Conservation (phyloP, 805 yeast species). For the Yarrowia osloensis region DNA sequence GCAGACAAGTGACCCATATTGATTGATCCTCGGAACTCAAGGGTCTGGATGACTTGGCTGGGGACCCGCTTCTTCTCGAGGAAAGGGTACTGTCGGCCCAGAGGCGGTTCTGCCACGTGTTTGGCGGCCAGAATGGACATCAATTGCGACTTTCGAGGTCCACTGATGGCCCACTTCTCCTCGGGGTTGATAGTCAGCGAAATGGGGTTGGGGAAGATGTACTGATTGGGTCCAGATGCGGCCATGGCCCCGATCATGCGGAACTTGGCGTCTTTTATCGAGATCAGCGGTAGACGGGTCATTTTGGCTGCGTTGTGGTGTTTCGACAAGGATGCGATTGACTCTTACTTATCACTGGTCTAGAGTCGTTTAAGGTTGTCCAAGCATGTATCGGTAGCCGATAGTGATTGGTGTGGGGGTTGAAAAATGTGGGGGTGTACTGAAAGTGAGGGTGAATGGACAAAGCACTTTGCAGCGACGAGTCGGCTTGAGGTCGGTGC, state of each 20-base stretch:
- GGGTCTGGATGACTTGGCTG: slow-evolving; percentile 47
- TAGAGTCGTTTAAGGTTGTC: slow-evolving; percentile 5
- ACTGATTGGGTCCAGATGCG: neutral
- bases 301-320: neutral
- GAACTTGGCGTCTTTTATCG: slow-evolving; percentile 21
- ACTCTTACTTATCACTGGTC: neutral
- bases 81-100: slow-evolving; percentile 58
- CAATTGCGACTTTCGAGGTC: slow-evolving; percentile 57
- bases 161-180: slow-evolving; percentile 58
- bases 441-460: neutral
- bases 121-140: slow-evolving; percentile 60
- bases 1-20: slow-evolving; percentile 76
- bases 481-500: neutral
- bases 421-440: neutral
- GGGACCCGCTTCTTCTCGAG: slow-evolving; percentile 50
- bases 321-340: neutral
- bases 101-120: slow-evolving; percentile 54
- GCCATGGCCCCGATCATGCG: slow-evolving; percentile 16
- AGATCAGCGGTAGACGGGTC: slow-evolving; percentile 20
- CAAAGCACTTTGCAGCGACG: neutral
- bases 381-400: neutral
- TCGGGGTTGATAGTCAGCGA: slow-evolving; percentile 45
- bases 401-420: slow-evolving; percentile 18
- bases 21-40: slow-evolving; percentile 53
- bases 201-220: slow-evolving; percentile 48